Evolutionary conservation across 192 early-diverging fungal species (phyloP), one percentile per base, ranked within the genome.

Genomic region (Globomyces pollinis-pini): DNA sequence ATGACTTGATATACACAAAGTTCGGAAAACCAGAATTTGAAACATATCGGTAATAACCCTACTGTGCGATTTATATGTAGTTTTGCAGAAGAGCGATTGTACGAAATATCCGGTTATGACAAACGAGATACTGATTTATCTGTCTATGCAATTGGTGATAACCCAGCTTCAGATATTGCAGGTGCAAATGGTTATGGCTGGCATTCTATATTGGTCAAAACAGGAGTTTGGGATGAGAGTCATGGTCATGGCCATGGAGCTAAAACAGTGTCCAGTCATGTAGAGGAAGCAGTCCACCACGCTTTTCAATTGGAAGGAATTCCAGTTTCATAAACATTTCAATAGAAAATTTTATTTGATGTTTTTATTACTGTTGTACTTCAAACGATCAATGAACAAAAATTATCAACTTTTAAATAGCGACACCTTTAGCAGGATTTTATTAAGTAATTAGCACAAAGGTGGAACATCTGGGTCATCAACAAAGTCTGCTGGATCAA

Each of bases 11-110:
- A 56, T 86, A 84, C 36, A 79, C 74, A 13, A 79, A 78, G 1
- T 96, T 76, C 62, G 93, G 93, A 8, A 96, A 96, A 70, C 93
- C 93, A 2, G 73, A 86, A 39, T 51, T 30, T 0, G 63, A 72
- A n/a, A 92, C 91, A 2, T 96, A 96, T 56, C 29, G 70, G 39
- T 90, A 78, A 47, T 0, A 28, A 5, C n/a, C n/a, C n/a, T n/a
- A n/a, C n/a, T n/a, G n/a, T n/a, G n/a, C n/a, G n/a, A n/a, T n/a
- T n/a, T 26, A 28, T 12, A 47, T 7, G 5, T 26, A 31, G 52
- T 44, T 73, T 49, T 51, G 71, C 67, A 1, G 28, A 36, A 20
- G n/a, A 55, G 1, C 30, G 51, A 20, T 31, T 73, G 41, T 50
- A 66, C 24, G 24, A 53, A 35, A 18, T 52, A 55, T 62, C 60